Conservation (phyloP, 345 rosid genomes). For the Moringa oleifera region DNA sequence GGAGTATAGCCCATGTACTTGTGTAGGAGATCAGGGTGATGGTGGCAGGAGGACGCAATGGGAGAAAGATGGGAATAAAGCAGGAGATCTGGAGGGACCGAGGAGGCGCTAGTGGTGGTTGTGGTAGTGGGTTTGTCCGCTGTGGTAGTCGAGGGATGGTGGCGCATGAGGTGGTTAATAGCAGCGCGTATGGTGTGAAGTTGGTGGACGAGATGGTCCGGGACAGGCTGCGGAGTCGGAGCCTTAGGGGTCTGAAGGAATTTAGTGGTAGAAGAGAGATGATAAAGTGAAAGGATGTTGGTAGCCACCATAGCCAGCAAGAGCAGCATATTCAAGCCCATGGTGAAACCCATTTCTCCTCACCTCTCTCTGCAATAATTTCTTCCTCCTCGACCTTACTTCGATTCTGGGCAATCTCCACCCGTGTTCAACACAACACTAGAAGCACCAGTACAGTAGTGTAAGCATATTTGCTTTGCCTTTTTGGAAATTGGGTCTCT, state of each 20-base stretch:
- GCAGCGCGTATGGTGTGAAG: conserved; percentile 89
- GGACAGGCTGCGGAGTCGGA: conserved; percentile 43
- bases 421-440: too few relatives aligned
- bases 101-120: conserved; percentile 19
- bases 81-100: conserved; percentile 71
- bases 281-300: conserved; percentile 91
- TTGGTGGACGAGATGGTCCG: conserved; percentile 81
- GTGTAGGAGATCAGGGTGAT: conserved; percentile 83
- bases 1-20: conserved; percentile 82
- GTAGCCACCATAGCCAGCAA: conserved; percentile 95
- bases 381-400: too few relatives aligned
- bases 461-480: too few relatives aligned
- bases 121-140: conserved; percentile 3
- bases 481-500: too few relatives aligned
- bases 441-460: too few relatives aligned
- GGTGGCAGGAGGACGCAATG: conserved; percentile 85
- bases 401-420: too few relatives aligned
- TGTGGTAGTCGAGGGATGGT: conserved; percentile 36
- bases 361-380: too few relatives aligned
- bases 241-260: conserved; percentile 50
- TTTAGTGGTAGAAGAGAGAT: conserved; percentile 64
- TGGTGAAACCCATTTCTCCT: conserved; percentile 66
- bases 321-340: conserved; percentile 79
- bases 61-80: conserved; percentile 72
- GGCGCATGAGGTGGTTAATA: conserved; percentile 85